Evolutionary conservation across 805 yeast species (phyloP).

Genomic region (Soucietia sequanensis): DNA sequence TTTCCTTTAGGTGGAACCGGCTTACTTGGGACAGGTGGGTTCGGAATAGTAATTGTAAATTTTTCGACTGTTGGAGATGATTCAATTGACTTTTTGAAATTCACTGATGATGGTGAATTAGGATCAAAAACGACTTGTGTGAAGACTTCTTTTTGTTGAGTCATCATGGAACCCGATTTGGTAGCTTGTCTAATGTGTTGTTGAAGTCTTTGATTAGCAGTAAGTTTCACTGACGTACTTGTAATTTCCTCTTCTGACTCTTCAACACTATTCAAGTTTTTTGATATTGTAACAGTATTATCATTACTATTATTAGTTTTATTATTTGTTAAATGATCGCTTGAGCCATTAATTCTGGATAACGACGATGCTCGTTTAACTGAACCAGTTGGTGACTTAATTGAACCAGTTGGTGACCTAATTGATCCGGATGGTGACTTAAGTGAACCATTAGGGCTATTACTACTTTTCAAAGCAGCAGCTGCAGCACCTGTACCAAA

Average conservation of each 20-base stretch:
- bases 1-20: constrained; percentile 9
- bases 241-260: constrained; percentile 12
- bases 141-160: constrained; percentile 36
- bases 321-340: too few relatives aligned
- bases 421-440: constrained; percentile 21
- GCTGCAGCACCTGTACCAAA: constrained; percentile 20
- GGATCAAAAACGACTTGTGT: constrained; percentile 42
- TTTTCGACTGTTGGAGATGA: too few relatives aligned
- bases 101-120: constrained; percentile 25
- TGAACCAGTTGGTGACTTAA: constrained; percentile 21
- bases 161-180: constrained; percentile 33
- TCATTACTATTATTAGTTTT: too few relatives aligned
- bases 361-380: constrained; percentile 11
- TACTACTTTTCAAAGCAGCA: constrained; percentile 24
- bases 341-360: constrained; percentile 3
- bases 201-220: constrained; percentile 40
- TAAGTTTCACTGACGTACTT: constrained; percentile 14
- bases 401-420: constrained; percentile 6
- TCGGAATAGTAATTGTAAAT: too few relatives aligned
- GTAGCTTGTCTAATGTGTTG: constrained; percentile 39
- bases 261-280: constrained; percentile 17
- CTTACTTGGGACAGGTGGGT: not conserved
- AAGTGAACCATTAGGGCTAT: constrained; percentile 6
- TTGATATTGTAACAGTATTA: constrained; percentile 9
- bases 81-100: constrained; percentile 9